These are phyloP conservation scores for Penicillium desertorum DNA, from an alignment of 495 filamentous ascomycete genomes.

Conservation along the genomic window DNA sequence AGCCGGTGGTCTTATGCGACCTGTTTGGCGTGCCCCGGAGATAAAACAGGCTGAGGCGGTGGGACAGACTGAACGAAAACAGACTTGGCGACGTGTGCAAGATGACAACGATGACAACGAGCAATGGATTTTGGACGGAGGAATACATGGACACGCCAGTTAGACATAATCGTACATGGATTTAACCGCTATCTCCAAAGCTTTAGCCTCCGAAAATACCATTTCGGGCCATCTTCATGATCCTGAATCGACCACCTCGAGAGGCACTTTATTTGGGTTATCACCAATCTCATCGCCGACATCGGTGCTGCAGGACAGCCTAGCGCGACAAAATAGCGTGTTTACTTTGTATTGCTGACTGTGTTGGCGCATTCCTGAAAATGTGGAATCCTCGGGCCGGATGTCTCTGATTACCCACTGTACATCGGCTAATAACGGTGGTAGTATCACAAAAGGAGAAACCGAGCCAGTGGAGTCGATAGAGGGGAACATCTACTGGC, in stretches of 20 bases:
- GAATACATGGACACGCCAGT: conserved; percentile 57
- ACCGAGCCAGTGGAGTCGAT: conserved; percentile 6
- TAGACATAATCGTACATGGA: conserved; percentile 2
- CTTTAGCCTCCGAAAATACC: neutral
- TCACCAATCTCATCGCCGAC: neutral
- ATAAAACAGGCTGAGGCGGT: conserved; percentile 41
- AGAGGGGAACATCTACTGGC: neutral
- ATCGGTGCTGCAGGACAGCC: neutral
- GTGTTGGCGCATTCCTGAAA: neutral
- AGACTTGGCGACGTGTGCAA: conserved; percentile 84
- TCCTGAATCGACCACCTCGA: neutral
- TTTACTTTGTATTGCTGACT: neutral
- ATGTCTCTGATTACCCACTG: conserved; percentile 2
- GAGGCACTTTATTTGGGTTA: neutral
- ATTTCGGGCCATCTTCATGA: neutral
- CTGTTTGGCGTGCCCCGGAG: conserved; percentile 64
- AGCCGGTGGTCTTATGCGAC: conserved; percentile 69
- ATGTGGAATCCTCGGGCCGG: neutral
- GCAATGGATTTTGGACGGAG: conserved; percentile 85
- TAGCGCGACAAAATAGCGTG: neutral
- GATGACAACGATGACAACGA: conserved; percentile 91
- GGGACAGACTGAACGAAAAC: conserved; percentile 45
- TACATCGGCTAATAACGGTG: conserved; percentile 10
- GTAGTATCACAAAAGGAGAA: neutral
- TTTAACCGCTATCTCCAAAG: neutral